Base-by-base conservation (phyloP, 2,329 filamentous ascomycete genomes). In the Fusarium hostae region DNA sequence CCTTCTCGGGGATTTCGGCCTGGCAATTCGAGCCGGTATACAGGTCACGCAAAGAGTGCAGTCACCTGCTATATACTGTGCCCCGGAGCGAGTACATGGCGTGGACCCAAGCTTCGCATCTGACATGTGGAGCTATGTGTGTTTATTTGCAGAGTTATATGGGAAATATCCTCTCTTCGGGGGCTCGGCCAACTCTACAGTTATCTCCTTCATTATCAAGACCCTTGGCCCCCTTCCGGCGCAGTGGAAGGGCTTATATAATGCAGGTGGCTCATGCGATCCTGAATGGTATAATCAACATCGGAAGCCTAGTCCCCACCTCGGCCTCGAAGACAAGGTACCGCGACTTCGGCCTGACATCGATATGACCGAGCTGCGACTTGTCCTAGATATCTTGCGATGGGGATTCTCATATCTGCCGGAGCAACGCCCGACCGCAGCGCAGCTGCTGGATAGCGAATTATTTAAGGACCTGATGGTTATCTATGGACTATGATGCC, bases 321-420 rank as follows among this genome's bases (percentile, higher is more conserved):
- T 37, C 16, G 35, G 35, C 35, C 35, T 37, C 15, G 35, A 37
- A 16, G 9, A 37, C 16, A 37, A 37, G 35, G 16, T 37, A 37
- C 15, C 16, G 6, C 16, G 15, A 37, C 35, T 37, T 37, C 35
- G 35, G 35, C 35, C 16, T 37, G 15, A 30, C 15, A 28, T 45
- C 9, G 5, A 3, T 28, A 28, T 12, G 6, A 45, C 9, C 8
- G 26, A 45, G 18, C 26, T 45, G 26, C 22, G 24, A 6, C 43
- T 63, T 30, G 51, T 59, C 18, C 3, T 59, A 10, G 43, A 22
- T 41, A 50, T 69, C 30, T 37, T 62, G 37, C 24, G 26, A 11
- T 48, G 39, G 26, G 61, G 61, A 2, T n/a, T 69, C 22, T 62
- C 52, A 10, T 69, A 65, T 20, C 11, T 59, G 16, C 62, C 62